Evolutionary conservation across 176 grass and related monocot genomes (phyloP), one percentile per base, ranked within the genome.

Genomic region (Oryza officinalis): DNA sequence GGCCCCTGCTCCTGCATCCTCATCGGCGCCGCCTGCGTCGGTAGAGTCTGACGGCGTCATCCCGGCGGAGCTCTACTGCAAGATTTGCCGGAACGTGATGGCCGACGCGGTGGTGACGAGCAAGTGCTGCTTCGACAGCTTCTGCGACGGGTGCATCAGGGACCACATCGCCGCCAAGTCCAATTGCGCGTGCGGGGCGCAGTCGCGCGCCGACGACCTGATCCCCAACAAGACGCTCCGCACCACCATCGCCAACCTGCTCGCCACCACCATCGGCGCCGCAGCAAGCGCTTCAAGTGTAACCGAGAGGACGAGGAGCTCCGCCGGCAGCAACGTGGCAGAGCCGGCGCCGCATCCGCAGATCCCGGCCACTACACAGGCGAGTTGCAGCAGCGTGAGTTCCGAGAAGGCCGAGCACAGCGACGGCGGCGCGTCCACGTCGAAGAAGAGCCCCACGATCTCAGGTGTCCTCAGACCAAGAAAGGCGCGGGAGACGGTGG

Each of bases 111-210:
- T 78, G 74, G 12, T 88, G 40, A 49, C 67, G 2, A 63, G 67
- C 74, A 71, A 74, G 67, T 88, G 86, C 80, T 88, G 80, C 80
- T 88, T 84, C 67, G 59, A 12, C 59, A 83, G 80, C 45, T 79
- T 83, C 86, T 88, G 67, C 67, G 74, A 44, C 67, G 10, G 9
- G 59, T 87, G 79, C 75, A 74, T 83, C 68, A n/a, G 67, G 60
- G 32, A 13, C 12, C 80, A 57, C 17, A 30, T 83, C 57, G 6
- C 1, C 23, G n/a, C 17, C 52, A 67, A 32, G 41, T 64, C 66
- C 74, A 54, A 12, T 67, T 82, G 79, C 79, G n/a, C 14, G 10
- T 87, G 86, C 72, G 72, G 79, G n/a, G 72, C n/a, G 1, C 13
- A 17, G 7, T 23, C 79, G 10, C n/a, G 72, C 15, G 59, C 43